These are phyloP conservation scores for Baudoinia panamericana DNA, from an alignment of 495 filamentous ascomycete species.

Conservation along the genomic window DNA sequence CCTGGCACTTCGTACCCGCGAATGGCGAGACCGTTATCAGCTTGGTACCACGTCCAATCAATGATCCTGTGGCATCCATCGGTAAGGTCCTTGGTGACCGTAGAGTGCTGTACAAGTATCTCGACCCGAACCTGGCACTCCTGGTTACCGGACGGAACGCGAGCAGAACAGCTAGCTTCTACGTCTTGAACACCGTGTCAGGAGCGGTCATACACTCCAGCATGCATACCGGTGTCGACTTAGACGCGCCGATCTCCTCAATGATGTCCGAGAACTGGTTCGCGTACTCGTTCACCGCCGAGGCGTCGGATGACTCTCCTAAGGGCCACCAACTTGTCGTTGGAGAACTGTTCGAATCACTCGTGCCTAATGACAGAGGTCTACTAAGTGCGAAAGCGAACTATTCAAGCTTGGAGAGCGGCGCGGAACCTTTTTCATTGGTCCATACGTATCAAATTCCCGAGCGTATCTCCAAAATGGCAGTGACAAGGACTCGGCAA, in stretches of 20 bases:
- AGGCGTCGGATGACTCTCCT: slow-evolving; percentile 33
- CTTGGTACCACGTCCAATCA: slow-evolving; percentile 51
- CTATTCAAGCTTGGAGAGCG: slow-evolving; percentile 54
- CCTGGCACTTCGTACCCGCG: slow-evolving; percentile 64
- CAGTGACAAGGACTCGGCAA: slow-evolving; percentile 79
- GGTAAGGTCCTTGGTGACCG: slow-evolving; percentile 85
- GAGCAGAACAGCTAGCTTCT: slow-evolving; percentile 48
- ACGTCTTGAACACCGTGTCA: slow-evolving; percentile 76
- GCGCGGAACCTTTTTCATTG: slow-evolving; percentile 51
- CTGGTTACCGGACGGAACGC: slow-evolving; percentile 54
- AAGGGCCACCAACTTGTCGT: slow-evolving; percentile 81
- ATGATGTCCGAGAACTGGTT: slow-evolving; percentile 91
- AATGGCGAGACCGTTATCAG: slow-evolving; percentile 51
- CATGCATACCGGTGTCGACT: slow-evolving; percentile 62
- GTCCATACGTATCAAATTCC: slow-evolving; percentile 69
- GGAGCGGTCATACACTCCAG: slow-evolving; percentile 61
- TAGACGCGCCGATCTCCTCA: slow-evolving; percentile 57
- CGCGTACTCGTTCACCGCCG: slow-evolving; percentile 61
- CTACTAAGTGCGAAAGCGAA: slow-evolving; percentile 53
- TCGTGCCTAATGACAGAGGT: slow-evolving; percentile 71
- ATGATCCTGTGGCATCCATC: slow-evolving; percentile 88
- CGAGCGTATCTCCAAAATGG: slow-evolving; percentile 60
- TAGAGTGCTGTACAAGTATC: slow-evolving; percentile 90
- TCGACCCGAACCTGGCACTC: slow-evolving; percentile 76
- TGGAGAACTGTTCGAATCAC: slow-evolving; percentile 80